Evolutionary conservation across 345 rosid genomes (phyloP).

Genomic region (Eucalyptus curtisii): DNA sequence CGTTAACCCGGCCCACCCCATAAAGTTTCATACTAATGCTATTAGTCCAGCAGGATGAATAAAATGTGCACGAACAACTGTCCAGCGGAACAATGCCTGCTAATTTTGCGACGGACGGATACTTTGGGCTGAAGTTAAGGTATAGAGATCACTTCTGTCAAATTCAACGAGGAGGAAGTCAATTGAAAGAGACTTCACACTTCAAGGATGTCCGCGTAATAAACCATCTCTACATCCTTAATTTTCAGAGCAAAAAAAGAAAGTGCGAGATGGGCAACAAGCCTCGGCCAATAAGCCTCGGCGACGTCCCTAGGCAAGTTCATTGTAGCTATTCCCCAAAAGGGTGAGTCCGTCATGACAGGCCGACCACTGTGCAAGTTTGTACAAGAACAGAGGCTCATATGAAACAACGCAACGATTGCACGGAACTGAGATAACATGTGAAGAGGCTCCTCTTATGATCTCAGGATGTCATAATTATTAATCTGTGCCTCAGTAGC

Average conservation of each 20-base stretch:
- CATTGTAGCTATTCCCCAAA: no score
- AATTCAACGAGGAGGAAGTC: neutral
- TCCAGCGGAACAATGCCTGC: neutral
- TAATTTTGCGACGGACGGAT: neutral
- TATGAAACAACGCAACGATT: neutral
- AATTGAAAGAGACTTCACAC: neutral
- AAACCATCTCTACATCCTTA: no score
- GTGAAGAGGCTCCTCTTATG: neutral
- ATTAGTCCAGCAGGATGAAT: accelerated
- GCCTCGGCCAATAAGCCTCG: no score
- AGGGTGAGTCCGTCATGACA: no score
- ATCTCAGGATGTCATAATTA: neutral
- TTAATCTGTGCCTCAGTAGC: neutral
- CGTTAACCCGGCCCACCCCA: neutral
- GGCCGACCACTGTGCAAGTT: no score
- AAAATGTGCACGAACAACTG: neutral
- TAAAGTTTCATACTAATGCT: neutral
- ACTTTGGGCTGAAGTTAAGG: neutral
- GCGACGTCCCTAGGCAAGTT: no score
- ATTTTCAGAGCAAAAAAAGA: no score
- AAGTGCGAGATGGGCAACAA: no score
- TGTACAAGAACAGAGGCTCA: no score
- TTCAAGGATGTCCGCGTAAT: no score
- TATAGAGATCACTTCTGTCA: neutral
- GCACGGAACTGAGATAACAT: neutral